Conservation (phyloP, 169 alveolate species). For the Cytauxzoon felis region DNA sequence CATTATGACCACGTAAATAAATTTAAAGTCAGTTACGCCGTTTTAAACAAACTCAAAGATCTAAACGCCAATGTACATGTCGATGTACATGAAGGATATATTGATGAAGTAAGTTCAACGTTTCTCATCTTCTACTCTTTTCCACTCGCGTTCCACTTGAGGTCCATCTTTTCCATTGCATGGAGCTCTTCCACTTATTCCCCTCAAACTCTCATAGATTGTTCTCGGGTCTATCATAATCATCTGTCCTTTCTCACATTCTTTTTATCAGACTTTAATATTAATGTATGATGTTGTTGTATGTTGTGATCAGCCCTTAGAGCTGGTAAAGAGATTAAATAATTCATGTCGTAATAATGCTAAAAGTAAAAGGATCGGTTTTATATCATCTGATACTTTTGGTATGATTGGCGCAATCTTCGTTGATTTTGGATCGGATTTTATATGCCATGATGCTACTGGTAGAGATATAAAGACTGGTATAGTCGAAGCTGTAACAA, state of each 20-base stretch:
- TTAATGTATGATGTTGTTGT: constrained; percentile 77
- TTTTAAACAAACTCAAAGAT: constrained; percentile 81
- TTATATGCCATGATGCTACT: constrained; percentile 79
- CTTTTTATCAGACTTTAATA: constrained; percentile 69
- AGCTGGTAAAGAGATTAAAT: constrained; percentile 57
- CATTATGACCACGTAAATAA: constrained; percentile 85
- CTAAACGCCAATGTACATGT: constrained; percentile 88
- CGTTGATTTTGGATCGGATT: constrained; percentile 92
- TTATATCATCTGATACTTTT: constrained; percentile 75
- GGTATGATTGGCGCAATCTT: constrained; percentile 95
- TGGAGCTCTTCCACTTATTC: too few species aligned
- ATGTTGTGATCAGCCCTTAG: constrained; percentile 68
- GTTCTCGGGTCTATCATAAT: too few species aligned
- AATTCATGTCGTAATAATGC: constrained; percentile 62
- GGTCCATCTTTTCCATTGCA: too few species aligned
- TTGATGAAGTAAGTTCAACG: constrained; percentile 49
- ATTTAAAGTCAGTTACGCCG: constrained; percentile 81
- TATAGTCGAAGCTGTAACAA: constrained; percentile 77
- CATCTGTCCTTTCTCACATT: too few species aligned
- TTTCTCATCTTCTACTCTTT: too few species aligned
- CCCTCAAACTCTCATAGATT: too few species aligned
- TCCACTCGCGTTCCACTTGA: too few species aligned
- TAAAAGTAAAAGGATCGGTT: constrained; percentile 72
- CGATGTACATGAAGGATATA: constrained; percentile 42
- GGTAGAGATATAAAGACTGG: constrained; percentile 86